Evolutionary conservation across 805 yeast species (phyloP).

Genomic region (Candida montana): DNA sequence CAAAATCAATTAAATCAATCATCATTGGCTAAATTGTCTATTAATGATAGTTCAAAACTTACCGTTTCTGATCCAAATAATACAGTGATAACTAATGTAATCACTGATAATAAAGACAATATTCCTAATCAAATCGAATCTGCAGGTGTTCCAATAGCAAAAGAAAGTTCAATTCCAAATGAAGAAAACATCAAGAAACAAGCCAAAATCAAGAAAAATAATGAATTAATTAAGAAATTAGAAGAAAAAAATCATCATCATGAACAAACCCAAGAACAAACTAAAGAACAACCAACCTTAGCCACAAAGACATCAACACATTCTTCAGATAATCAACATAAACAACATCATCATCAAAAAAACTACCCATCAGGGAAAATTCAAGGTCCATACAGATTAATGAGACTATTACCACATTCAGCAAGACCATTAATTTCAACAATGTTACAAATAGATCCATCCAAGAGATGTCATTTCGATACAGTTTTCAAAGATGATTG

Average conservation of each 20-base stretch:
- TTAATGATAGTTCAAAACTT: constrained; percentile 15
- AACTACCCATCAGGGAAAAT: constrained; percentile 20
- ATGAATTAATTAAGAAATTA: constrained; percentile 5
- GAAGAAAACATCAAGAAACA: not conserved
- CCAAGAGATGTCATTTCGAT: constrained; percentile 56
- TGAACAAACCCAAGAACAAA: not conserved
- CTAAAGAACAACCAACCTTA: not conserved
- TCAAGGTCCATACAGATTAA: constrained; percentile 78
- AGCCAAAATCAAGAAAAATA: not conserved
- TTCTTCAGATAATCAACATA: constrained; percentile 7
- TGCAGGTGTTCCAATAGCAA: constrained; percentile 1
- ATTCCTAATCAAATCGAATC: not conserved
- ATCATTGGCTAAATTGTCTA: constrained; percentile 16
- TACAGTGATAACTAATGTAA: constrained; percentile 1
- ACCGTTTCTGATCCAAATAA: not conserved
- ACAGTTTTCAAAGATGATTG: constrained; percentile 68
- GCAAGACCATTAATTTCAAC: constrained; percentile 67
- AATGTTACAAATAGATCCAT: constrained; percentile 60
- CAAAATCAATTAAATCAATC: constrained; percentile 30
- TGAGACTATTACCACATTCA: constrained; percentile 80
- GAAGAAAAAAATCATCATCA: too few relatives aligned
- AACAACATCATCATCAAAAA: constrained; percentile 1
- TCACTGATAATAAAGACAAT: constrained; percentile 3
- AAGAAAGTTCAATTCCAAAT: not conserved
- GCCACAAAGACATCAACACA: constrained; percentile 1